phyloP scores from a whole-genome alignment of 352 stramenopile genomes.

The Pythium vanterpoolii region DNA sequence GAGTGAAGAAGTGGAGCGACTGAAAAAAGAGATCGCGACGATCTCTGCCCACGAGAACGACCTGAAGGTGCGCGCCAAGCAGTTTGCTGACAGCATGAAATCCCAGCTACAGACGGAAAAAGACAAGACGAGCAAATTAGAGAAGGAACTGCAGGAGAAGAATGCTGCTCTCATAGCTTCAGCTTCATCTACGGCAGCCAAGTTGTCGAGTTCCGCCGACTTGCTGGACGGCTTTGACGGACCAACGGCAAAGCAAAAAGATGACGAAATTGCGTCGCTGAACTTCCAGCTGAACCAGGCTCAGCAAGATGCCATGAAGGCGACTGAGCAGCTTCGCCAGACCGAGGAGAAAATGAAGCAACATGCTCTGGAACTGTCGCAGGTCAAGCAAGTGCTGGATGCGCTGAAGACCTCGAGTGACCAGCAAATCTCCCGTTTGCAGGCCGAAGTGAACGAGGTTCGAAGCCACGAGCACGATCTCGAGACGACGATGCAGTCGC shows the following conservation, averaged over 20 bases:
- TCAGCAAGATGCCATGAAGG: background rate
- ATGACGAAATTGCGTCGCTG: conserved; percentile 38
- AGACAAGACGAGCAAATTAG: conserved; percentile 42
- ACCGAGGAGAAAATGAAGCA: conserved; percentile 30
- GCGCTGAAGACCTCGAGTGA: conserved; percentile 32
- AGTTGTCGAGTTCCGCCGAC: conserved; percentile 5
- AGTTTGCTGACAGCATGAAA: conserved; percentile 68
- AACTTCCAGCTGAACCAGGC: conserved; percentile 34
- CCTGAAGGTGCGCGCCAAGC: conserved; percentile 64
- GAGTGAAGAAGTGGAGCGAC: conserved; percentile 29
- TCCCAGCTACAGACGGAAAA: conserved; percentile 59
- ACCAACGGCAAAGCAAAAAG: conserved; percentile 14
- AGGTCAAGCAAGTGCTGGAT: conserved; percentile 35
- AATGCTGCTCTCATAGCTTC: conserved; percentile 29
- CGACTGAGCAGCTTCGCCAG: conserved; percentile 32
- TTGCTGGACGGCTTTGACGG: conserved; percentile 13
- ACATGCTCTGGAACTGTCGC: conserved; percentile 31
- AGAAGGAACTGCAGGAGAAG: conserved; percentile 52
- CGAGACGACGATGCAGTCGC: conserved; percentile 22
- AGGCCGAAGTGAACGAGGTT: conserved; percentile 37
- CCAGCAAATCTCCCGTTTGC: conserved; percentile 34
- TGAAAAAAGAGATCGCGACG: conserved; percentile 33
- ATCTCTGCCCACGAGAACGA: conserved; percentile 51
- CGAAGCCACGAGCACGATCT: conserved; percentile 35
- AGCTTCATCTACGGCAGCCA: too few species aligned